These are phyloP conservation scores for Tritrichomonas musculus DNA, from an alignment of 208 protist genomes.

Conservation along the genomic window DNA sequence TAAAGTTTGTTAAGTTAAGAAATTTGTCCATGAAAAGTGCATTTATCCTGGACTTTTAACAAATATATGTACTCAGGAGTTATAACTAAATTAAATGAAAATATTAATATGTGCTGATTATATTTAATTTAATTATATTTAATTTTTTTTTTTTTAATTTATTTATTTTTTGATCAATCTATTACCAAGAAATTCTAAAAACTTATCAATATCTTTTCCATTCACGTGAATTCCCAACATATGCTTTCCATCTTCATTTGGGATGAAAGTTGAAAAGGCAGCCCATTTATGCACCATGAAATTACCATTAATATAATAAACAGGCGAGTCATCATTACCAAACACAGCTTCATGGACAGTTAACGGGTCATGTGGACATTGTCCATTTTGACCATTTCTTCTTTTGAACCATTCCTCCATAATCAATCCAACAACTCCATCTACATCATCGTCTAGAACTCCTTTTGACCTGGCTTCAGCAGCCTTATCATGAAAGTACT, in stretches of 20 bases:
- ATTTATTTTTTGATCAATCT: no score
- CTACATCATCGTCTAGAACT: not conserved
- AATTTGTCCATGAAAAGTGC: no score
- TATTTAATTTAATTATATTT: no score
- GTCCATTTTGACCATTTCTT: not conserved
- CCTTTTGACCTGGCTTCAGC: not conserved
- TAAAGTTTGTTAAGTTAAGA: no score
- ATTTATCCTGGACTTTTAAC: no score
- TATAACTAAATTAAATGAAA: no score
- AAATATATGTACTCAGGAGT: no score
- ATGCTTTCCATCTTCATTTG: not conserved
- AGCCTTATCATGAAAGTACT: not conserved
- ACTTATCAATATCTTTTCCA: no score
- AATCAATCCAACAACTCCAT: not conserved
- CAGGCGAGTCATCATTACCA: not conserved
- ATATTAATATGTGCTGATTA: no score
- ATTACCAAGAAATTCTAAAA: no score
- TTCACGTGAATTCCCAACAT: no score
- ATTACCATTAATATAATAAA: not conserved
- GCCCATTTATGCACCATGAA: not conserved
- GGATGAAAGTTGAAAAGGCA: not conserved
- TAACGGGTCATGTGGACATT: constrained; percentile 17
- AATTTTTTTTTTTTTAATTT: no score
- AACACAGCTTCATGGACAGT: not conserved
- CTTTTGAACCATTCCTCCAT: not conserved